A percentile compares a stretch with the other conserved stretches of the same genome.
These are phyloP conservation scores for Penicillium riverlandense DNA, from an alignment of 495 filamentous ascomycete genomes.

Conservation along the genomic window DNA sequence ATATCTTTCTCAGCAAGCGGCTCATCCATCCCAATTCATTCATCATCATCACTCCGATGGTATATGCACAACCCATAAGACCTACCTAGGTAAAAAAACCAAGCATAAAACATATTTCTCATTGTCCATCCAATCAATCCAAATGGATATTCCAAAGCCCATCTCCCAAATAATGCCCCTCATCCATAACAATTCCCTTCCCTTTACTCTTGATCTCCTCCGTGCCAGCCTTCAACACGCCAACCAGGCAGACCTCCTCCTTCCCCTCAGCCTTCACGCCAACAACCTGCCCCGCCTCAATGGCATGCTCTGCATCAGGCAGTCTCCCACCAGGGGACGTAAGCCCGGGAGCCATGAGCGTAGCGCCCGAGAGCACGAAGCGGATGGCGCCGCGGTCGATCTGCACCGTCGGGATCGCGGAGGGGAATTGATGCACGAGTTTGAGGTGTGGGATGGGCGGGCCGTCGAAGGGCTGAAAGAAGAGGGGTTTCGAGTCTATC, in stretches of 20 bases:
- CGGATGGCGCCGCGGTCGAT: slow-evolving; percentile 95
- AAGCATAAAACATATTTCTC: not conserved
- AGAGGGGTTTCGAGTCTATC: slow-evolving; percentile 66
- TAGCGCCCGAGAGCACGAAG: slow-evolving; percentile 87
- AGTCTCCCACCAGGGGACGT: slow-evolving; percentile 74
- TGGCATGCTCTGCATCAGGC: slow-evolving; percentile 47
- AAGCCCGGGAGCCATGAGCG: slow-evolving; percentile 90
- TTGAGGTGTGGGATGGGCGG: slow-evolving; percentile 70
- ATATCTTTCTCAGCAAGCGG: not conserved
- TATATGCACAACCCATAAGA: not conserved
- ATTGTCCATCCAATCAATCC: slow-evolving; percentile 42
- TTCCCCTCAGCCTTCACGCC: slow-evolving; percentile 91
- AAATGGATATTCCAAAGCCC: slow-evolving; percentile 78
- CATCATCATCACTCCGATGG: slow-evolving; percentile 1
- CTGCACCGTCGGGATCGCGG: slow-evolving; percentile 41
- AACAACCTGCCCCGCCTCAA: slow-evolving; percentile 74
- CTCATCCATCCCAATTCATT: slow-evolving; percentile 3
- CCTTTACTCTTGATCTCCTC: slow-evolving; percentile 88
- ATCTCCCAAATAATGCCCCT: slow-evolving; percentile 89
- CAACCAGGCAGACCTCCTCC: slow-evolving; percentile 82
- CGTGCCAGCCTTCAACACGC: slow-evolving; percentile 77
- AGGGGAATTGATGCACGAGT: slow-evolving; percentile 59
- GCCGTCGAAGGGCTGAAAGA: slow-evolving; percentile 86
- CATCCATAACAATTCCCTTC: slow-evolving; percentile 88
- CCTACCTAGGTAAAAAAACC: not conserved